These are phyloP conservation scores for Trichoderma sp. DNA, from an alignment of 2,329 filamentous ascomycete species.

Conservation along the genomic window DNA sequence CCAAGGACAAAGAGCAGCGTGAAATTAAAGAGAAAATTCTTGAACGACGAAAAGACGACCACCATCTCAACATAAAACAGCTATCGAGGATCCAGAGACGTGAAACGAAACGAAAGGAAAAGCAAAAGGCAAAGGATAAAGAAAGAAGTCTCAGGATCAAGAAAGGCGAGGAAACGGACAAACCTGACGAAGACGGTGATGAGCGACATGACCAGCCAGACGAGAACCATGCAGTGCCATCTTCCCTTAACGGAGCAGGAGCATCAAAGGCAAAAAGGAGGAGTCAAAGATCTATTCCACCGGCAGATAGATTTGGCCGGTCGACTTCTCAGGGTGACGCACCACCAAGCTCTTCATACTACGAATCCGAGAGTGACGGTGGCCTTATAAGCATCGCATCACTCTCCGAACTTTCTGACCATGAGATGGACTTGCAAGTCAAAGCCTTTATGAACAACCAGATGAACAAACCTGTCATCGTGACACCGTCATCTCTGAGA, in stretches of 20 bases:
- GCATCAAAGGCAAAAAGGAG: conserved; percentile 23
- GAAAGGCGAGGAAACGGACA: not conserved
- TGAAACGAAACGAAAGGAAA: conserved; percentile 67
- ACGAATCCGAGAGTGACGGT: conserved; percentile 29
- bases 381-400: conserved; percentile 32
- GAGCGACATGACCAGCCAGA: conserved; percentile 20
- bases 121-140: conserved; percentile 74
- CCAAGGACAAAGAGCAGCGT: conserved; percentile 38
- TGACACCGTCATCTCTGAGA: not conserved
- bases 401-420: conserved; percentile 40
- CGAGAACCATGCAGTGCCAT: conserved; percentile 11
- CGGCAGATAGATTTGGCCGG: conserved; percentile 18
- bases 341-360: not conserved
- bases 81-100: conserved; percentile 33
- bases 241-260: not conserved
- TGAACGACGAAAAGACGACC: conserved; percentile 37
- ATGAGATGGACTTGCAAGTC: conserved; percentile 37
- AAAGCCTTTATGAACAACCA: conserved; percentile 21
- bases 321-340: not conserved
- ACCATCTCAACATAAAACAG: conserved; percentile 39
- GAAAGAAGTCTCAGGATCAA: conserved; percentile 30
- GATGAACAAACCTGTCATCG: not conserved
- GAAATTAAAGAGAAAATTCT: conserved; percentile 41
- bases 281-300: not conserved
- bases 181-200: conserved; percentile 3